phyloP scores from a whole-genome alignment of 495 filamentous ascomycete genomes.

The Pyrenopolyporus hunteri region DNA sequence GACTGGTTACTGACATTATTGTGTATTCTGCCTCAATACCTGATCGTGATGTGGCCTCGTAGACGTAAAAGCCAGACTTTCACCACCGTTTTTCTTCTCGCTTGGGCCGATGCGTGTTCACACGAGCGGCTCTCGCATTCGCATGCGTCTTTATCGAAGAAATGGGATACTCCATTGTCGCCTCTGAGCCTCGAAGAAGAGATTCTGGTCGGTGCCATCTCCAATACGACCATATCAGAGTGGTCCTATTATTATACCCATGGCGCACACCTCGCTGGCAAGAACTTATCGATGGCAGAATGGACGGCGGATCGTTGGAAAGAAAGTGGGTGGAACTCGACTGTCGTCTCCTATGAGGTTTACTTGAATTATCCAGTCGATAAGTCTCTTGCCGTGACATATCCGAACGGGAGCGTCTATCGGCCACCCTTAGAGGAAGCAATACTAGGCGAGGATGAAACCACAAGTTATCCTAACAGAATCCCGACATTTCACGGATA shows the following conservation, averaged over 20 bases:
- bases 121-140: slow-evolving; percentile 23
- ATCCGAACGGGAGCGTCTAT: slow-evolving; percentile 62
- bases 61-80: background rate
- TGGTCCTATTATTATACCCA: slow-evolving; percentile 49
- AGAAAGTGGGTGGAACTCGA: slow-evolving; percentile 73
- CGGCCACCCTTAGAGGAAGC: slow-evolving; percentile 80
- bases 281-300: slow-evolving; percentile 55
- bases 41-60: background rate
- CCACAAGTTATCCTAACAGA: slow-evolving; percentile 67
- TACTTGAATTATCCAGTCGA: slow-evolving; percentile 83
- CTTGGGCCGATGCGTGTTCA: slow-evolving; percentile 23
- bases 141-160: slow-evolving; percentile 8
- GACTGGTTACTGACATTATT: background rate
- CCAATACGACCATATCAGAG: slow-evolving; percentile 40
- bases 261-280: slow-evolving; percentile 47
- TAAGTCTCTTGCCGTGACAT: slow-evolving; percentile 68
- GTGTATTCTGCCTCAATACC: background rate
- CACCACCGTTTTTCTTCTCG: background rate
- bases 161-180: slow-evolving; percentile 33
- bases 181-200: slow-evolving; percentile 36
- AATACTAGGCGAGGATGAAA: slow-evolving; percentile 74
- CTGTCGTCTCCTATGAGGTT: slow-evolving; percentile 75
- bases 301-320: slow-evolving; percentile 83
- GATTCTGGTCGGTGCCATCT: slow-evolving; percentile 36
- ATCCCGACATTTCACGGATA: slow-evolving; percentile 91